These are phyloP conservation scores for Scheffersomyces amazonensis DNA, from an alignment of 805 yeast species.

Conservation along the genomic window DNA sequence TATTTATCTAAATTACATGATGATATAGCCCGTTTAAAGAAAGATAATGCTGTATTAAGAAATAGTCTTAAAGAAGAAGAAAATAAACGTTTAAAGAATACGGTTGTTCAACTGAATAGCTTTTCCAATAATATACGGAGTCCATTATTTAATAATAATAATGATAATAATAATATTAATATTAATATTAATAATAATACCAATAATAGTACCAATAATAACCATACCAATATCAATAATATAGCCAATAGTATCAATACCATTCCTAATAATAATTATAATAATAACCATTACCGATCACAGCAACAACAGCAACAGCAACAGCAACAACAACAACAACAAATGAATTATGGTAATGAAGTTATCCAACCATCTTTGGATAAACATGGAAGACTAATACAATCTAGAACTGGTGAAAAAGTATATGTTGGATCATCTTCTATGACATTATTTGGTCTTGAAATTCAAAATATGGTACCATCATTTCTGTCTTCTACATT, in stretches of 20 bases:
- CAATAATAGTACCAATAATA: too few relatives aligned
- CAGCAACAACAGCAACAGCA: constrained; percentile 4
- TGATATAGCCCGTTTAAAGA: constrained; percentile 61
- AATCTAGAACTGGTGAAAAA: constrained; percentile 72
- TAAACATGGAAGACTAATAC: constrained; percentile 66
- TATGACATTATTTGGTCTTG: constrained; percentile 78
- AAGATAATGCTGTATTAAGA: constrained; percentile 60
- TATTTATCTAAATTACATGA: constrained; percentile 66
- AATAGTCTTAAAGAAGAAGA: constrained; percentile 35
- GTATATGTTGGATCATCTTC: constrained; percentile 80
- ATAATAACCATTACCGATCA: too few relatives aligned
- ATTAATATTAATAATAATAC: too few relatives aligned
- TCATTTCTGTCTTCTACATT: constrained; percentile 12
- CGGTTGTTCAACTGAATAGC: neutral
- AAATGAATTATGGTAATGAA: constrained; percentile 25
- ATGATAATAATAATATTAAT: neutral
- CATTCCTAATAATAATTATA: neutral
- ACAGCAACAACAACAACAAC: constrained; percentile 6
- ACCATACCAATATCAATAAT: too few relatives aligned
- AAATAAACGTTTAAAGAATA: neutral
- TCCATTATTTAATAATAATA: neutral
- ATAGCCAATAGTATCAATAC: neutral
- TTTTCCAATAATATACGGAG: neutral
- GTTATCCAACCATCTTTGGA: constrained; percentile 71
- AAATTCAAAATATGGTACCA: constrained; percentile 65